Evolutionary conservation across 768 basidiomycete genomes (phyloP).

Genomic region (Leccinum rimulosum): DNA sequence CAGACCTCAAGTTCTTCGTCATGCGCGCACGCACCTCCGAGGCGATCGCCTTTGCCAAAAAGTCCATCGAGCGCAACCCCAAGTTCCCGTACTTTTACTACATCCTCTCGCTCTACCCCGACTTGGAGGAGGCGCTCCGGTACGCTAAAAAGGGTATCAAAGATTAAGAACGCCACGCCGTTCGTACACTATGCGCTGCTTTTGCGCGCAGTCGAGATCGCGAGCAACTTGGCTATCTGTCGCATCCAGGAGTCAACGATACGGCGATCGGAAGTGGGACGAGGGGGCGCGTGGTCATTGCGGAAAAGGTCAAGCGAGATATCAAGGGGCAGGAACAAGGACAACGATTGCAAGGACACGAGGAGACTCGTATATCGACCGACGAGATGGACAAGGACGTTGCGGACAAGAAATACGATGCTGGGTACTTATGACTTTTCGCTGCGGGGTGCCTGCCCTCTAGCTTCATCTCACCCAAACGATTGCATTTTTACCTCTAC

Average conservation of each 20-base stretch:
- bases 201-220: conserved; percentile 61
- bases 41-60: conserved; percentile 46
- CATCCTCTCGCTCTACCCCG: conserved; percentile 49
- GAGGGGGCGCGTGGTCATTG: conserved; percentile 36
- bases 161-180: conserved; percentile 49
- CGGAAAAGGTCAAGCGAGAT: no score
- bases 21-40: conserved; percentile 47
- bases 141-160: conserved; percentile 64
- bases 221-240: conserved; percentile 52
- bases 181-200: conserved; percentile 57
- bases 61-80: conserved; percentile 52
- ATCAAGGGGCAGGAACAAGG: no score
- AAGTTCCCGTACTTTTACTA: conserved; percentile 65
- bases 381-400: no score
- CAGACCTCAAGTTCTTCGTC: conserved; percentile 60
- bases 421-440: no score
- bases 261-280: conserved; percentile 46
- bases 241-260: conserved; percentile 44
- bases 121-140: conserved; percentile 51
- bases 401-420: no score
- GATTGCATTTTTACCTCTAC: no score
- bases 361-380: no score
- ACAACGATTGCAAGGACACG: no score
- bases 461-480: no score
- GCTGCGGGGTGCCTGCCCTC: no score